These are phyloP conservation scores for Fagopyrum esculentum DNA, from an alignment of 148 eudicot genomes.

Conservation along the genomic window DNA sequence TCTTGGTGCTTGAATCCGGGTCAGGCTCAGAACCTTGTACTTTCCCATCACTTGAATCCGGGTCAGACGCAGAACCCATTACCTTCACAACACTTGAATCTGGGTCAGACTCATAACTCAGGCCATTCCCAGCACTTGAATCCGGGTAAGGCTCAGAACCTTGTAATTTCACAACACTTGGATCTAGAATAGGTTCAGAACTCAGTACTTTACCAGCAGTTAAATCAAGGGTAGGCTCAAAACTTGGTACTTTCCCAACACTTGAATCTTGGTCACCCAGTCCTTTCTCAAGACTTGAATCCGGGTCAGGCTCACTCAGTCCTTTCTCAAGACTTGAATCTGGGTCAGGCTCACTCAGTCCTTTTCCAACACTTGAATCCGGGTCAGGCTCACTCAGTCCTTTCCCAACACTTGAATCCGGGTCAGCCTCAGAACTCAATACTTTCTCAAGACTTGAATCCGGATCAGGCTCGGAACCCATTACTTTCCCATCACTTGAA, in stretches of 20 bases:
- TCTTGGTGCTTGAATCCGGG: no score
- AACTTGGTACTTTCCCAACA: no score
- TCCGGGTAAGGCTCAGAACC: background rate
- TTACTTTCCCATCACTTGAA: no score
- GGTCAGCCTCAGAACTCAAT: background rate
- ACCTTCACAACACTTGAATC: background rate
- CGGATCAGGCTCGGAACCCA: background rate
- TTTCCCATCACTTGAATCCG: no score
- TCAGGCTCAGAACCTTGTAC: no score
- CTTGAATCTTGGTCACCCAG: no score
- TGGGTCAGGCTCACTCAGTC: background rate
- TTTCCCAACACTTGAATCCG: background rate
- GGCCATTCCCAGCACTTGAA: background rate
- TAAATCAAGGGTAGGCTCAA: no score
- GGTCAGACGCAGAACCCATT: background rate
- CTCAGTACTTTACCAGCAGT: no score
- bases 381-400: background rate
- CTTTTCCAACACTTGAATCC: background rate
- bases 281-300: background rate
- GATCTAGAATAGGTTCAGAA: no score
- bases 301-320: background rate
- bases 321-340: background rate
- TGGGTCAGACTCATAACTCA: background rate
- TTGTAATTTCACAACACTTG: no score
- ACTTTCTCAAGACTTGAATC: background rate